These are phyloP conservation scores for Arabidopsis hybrid DNA, from an alignment of 441 rosid genomes.

Conservation along the genomic window DNA sequence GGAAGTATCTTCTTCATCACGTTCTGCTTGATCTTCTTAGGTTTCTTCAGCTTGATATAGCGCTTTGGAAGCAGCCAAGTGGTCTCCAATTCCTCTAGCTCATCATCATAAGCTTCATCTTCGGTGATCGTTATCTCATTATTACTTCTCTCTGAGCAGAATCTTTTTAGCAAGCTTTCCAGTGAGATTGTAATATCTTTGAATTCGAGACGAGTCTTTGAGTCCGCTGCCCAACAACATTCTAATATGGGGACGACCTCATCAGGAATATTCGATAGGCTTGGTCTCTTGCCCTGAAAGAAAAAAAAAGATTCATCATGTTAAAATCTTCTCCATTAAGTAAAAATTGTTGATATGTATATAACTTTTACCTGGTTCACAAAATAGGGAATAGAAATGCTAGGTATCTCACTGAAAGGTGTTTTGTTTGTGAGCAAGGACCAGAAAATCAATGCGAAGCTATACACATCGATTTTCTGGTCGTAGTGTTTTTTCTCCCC, in stretches of 20 bases:
- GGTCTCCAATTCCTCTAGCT: not conserved
- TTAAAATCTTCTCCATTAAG: not conserved
- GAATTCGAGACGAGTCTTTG: constrained; percentile 63
- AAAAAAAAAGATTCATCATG: not conserved
- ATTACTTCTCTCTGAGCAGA: not conserved
- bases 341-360: not conserved
- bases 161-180: constrained; percentile 24
- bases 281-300: constrained; percentile 65
- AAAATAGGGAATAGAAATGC: constrained; percentile 50
- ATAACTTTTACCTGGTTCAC: constrained; percentile 49
- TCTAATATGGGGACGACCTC: constrained; percentile 50
- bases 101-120: not conserved
- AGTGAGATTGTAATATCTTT: constrained; percentile 50
- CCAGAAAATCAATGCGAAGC: constrained; percentile 75
- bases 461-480: constrained; percentile 81
- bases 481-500: constrained; percentile 64
- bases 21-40: not conserved
- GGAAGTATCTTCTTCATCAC: not conserved
- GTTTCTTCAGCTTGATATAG: not conserved
- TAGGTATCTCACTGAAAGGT: constrained; percentile 53
- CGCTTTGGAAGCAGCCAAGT: not conserved
- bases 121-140: not conserved
- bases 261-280: constrained; percentile 52
- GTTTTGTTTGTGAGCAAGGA: constrained; percentile 61
- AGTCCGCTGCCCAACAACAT: constrained; percentile 69